These are phyloP conservation scores for Rhipidocladum racemiflorum DNA, from an alignment of 176 grass and related monocot genomes.

Conservation along the genomic window DNA sequence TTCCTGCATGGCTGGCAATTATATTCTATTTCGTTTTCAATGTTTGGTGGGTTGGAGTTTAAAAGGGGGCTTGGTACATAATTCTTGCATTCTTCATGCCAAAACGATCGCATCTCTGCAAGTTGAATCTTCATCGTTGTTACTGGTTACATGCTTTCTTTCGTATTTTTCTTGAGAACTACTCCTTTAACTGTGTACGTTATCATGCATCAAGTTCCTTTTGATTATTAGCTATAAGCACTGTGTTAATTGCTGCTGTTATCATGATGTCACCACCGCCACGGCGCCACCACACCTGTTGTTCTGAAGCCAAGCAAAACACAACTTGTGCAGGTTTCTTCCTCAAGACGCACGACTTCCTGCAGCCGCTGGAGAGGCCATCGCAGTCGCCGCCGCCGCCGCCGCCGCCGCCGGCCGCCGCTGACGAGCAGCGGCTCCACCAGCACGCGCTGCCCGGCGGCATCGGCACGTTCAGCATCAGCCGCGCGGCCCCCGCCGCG, in stretches of 20 bases:
- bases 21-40: neutral
- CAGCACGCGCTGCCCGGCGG: constrained; percentile 60
- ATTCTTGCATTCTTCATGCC: neutral
- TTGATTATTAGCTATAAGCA: neutral
- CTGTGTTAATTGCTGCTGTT: neutral
- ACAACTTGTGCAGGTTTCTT: constrained; percentile 45
- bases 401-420: neutral
- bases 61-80: neutral
- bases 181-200: neutral
- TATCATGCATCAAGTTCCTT: neutral
- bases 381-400: constrained; percentile 15
- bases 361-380: constrained; percentile 47
- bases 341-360: constrained; percentile 78
- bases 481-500: constrained; percentile 19
- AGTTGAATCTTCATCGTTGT: neutral
- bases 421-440: constrained; percentile 19
- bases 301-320: neutral
- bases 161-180: neutral
- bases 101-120: neutral
- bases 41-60: neutral
- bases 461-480: constrained; percentile 66
- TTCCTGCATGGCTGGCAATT: constrained; percentile 15
- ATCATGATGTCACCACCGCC: neutral
- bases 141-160: neutral
- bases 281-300: neutral